phyloP scores from a whole-genome alignment of 2,329 filamentous ascomycete genomes.

The Sclerotinia borealis region DNA sequence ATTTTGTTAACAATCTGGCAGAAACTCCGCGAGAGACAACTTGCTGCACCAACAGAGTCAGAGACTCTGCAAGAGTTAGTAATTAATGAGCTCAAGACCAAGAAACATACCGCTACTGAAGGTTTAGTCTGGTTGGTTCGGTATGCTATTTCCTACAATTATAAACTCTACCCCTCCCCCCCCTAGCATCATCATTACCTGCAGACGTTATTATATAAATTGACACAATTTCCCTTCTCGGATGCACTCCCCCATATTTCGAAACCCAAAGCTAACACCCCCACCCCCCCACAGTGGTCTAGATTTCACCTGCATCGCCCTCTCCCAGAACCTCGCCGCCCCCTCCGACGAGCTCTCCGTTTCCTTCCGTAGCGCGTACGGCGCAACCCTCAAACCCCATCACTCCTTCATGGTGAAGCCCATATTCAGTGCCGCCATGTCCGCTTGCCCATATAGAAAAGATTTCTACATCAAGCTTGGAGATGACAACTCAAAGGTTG shows the following conservation, averaged over 20 bases:
- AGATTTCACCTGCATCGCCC: constrained; percentile 84
- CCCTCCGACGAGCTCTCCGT: constrained; percentile 67
- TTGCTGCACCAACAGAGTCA: constrained; percentile 72
- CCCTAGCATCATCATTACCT: background rate
- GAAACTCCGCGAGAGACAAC: constrained; percentile 85
- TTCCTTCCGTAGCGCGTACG: constrained; percentile 85
- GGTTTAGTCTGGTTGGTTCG: constrained; percentile 86
- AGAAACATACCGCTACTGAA: constrained; percentile 84
- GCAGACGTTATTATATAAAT: background rate
- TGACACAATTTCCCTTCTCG: background rate
- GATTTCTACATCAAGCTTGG: constrained; percentile 91
- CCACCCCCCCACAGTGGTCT: constrained; percentile 57
- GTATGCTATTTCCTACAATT: constrained; percentile 51
- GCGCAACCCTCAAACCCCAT: constrained; percentile 80
- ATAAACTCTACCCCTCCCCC: constrained; percentile 11
- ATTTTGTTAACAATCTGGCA: constrained; percentile 33
- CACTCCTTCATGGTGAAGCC: constrained; percentile 88
- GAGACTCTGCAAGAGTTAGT: constrained; percentile 79
- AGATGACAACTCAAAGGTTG: constrained; percentile 55
- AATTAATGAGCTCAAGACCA: constrained; percentile 79
- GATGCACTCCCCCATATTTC: no score
- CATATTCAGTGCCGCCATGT: constrained; percentile 89
- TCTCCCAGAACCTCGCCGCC: constrained; percentile 69
- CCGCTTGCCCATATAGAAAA: constrained; percentile 84
- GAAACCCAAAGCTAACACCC: background rate